Percentiles rank a stretch among this genome's conserved stretches.
These are phyloP conservation scores for Terfezia boudieri DNA, from an alignment of 495 filamentous ascomycete species.

Conservation along the genomic window DNA sequence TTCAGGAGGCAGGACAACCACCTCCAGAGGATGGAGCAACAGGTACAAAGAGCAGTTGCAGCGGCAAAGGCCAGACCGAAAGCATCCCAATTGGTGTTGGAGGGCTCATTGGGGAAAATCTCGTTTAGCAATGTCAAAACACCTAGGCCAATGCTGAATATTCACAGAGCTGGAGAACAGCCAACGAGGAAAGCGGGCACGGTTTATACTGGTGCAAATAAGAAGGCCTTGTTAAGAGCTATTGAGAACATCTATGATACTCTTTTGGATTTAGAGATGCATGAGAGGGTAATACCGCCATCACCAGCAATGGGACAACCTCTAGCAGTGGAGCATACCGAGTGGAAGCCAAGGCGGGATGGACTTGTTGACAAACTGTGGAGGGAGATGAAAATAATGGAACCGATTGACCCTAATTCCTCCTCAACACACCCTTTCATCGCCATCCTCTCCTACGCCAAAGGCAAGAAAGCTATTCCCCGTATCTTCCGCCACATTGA, in stretches of 20 bases:
- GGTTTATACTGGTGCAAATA: slow-evolving; percentile 27
- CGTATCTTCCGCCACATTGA: slow-evolving; percentile 86
- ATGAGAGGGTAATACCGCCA: slow-evolving; percentile 48
- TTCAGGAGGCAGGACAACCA: slow-evolving; percentile 52
- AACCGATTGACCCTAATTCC: slow-evolving; percentile 44
- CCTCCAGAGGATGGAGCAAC: slow-evolving; percentile 96
- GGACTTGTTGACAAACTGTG: slow-evolving; percentile 61
- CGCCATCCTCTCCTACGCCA: slow-evolving; percentile 75
- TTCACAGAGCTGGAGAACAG: slow-evolving; percentile 48
- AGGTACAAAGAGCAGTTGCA: slow-evolving; percentile 90
- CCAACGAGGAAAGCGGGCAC: slow-evolving; percentile 11
- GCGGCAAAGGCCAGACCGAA: slow-evolving; percentile 93
- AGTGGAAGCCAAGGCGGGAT: slow-evolving; percentile 50
- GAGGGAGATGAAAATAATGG: slow-evolving; percentile 67
- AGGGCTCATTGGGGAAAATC: slow-evolving; percentile 96
- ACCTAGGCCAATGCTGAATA: slow-evolving; percentile 77
- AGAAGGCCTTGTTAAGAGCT: slow-evolving; percentile 58
- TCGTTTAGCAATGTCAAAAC: slow-evolving; percentile 97
- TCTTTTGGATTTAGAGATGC: slow-evolving; percentile 82
- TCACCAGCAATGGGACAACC: slow-evolving; percentile 19
- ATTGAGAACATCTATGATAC: slow-evolving; percentile 72
- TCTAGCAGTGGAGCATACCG: slow-evolving; percentile 34
- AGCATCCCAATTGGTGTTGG: slow-evolving; percentile 92
- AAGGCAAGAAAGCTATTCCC: slow-evolving; percentile 89
- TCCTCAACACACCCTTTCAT: slow-evolving; percentile 80